Evolutionary conservation across 257 asterid species (phyloP), one percentile per base, ranked within the genome.

Genomic region (Capsicum pubescens): DNA sequence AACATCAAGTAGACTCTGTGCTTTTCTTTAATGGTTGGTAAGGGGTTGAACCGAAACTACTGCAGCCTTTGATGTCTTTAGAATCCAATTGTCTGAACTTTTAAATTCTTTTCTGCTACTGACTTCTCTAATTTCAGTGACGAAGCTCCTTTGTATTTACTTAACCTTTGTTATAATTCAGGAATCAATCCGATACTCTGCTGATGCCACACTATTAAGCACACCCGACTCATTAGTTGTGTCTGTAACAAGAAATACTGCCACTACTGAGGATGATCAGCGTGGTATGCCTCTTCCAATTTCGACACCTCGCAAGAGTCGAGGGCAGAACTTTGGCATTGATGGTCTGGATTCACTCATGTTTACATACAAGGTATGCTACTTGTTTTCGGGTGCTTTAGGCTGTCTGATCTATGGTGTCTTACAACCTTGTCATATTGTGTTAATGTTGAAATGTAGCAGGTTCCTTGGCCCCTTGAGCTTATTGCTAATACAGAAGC

Each of bases 401-500:
- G 54, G 39, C 50, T 61, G 17, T 79, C 81, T 60, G 21, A 61
- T 60, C 39, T 83, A 3, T 55, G 17, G 11, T 80, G 26, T 67
- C n/a, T 70, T 63, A 52, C 57, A 55, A 82, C 80, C 39, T 58
- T 17, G 12, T 44, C 63, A 46, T 66, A n/a, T 3, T 54, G 77
- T 86, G 21, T 80, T 71, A 60, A 77, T 80, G 60, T 79, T 88
- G 84, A 61, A 69, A 86, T 80, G 69, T 80, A 66, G 83, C 85
- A 95, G 99, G 95, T 96, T 79, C 88, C 98, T 66, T 96, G 99
- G 99, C 98, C 99, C 8, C 98, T 94, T 85, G 99, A 96, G 88
- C 97, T 96, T 84, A 91, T 96, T 85, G 98, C 97, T 70, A 96
- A 96, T 89, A 83, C 84, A 82, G 99, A 96, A 85, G 97, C 97